Evolutionary conservation across 768 basidiomycete genomes (phyloP).

Genomic region (Postia placenta): DNA sequence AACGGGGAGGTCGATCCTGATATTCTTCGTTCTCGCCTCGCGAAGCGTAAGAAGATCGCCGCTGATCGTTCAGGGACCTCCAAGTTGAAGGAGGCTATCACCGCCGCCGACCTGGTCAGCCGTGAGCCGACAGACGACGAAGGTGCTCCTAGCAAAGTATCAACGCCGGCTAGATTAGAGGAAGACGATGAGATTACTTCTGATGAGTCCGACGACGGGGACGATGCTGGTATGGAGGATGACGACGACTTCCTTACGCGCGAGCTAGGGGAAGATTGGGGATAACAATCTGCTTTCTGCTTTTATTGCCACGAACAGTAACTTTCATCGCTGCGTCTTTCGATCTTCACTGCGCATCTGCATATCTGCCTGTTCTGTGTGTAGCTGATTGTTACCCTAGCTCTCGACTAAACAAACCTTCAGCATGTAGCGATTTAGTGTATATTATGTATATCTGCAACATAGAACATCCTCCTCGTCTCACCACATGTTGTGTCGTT

Average conservation of each 20-base stretch:
- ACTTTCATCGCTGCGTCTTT: no score
- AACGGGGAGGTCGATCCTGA: slow-evolving; percentile 32
- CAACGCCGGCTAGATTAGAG: slow-evolving; percentile 9
- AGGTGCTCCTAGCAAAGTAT: not conserved
- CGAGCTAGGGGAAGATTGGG: slow-evolving; percentile 72
- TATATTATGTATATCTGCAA: slow-evolving; percentile 7
- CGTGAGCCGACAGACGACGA: slow-evolving; percentile 13
- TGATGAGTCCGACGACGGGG: slow-evolving; percentile 23
- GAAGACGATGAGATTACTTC: not conserved
- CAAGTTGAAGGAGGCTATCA: slow-evolving; percentile 52
- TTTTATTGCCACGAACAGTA: no score
- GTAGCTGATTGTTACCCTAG: slow-evolving; percentile 6
- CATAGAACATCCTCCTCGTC: not conserved
- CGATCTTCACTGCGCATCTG: not conserved
- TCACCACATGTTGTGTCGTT: not conserved
- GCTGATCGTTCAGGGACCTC: slow-evolving; percentile 61
- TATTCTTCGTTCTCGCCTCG: slow-evolving; percentile 57
- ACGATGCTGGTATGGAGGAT: slow-evolving; percentile 44
- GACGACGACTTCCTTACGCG: slow-evolving; percentile 81
- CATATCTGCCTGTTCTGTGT: not conserved
- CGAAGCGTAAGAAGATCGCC: slow-evolving; percentile 75
- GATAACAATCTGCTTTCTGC: slow-evolving; percentile 36
- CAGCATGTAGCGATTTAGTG: slow-evolving; percentile 9
- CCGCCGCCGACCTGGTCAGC: slow-evolving; percentile 14
- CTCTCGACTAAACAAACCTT: not conserved